Conservation (phyloP, 2,329 filamentous ascomycete genomes). For the Fusarium sp. region DNA sequence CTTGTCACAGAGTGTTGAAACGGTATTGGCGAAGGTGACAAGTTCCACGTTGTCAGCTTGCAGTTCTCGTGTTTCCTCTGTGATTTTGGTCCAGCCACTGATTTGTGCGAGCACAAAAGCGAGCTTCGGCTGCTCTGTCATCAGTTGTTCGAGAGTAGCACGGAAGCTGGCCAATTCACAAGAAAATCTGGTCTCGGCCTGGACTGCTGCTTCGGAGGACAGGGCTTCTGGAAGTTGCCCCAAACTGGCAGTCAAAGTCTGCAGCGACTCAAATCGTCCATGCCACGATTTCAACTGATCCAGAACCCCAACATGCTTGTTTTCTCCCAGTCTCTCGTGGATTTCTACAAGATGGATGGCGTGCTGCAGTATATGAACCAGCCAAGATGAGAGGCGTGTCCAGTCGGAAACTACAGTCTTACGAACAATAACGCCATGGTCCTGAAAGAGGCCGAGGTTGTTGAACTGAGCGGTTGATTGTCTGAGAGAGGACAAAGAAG, state of each 20-base stretch:
- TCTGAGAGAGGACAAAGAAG: conserved; percentile 52
- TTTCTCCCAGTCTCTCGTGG: conserved; percentile 70
- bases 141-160: conserved; percentile 53
- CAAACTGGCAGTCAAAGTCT: conserved; percentile 53
- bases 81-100: conserved; percentile 65
- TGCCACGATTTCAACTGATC: conserved; percentile 61
- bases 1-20: conserved; percentile 75
- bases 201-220: conserved; percentile 50
- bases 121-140: conserved; percentile 61
- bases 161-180: conserved; percentile 51
- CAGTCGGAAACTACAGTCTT: conserved; percentile 38
- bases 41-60: conserved; percentile 37
- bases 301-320: conserved; percentile 57
- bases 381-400: conserved; percentile 60
- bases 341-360: conserved; percentile 69
- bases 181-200: conserved; percentile 49
- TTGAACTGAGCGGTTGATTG: conserved; percentile 50
- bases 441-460: conserved; percentile 46
- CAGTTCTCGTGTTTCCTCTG: conserved; percentile 28
- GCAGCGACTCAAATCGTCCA: conserved; percentile 56
- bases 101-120: conserved; percentile 73
- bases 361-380: conserved; percentile 73
- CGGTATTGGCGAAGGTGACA: conserved; percentile 61
- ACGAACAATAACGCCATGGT: conserved; percentile 37
- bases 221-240: conserved; percentile 62